A percentile compares a stretch with the other conserved stretches of the same genome.
Evolutionary conservation across 2,329 filamentous ascomycete genomes (phyloP).

Genomic region (Ascochyta lentis): DNA sequence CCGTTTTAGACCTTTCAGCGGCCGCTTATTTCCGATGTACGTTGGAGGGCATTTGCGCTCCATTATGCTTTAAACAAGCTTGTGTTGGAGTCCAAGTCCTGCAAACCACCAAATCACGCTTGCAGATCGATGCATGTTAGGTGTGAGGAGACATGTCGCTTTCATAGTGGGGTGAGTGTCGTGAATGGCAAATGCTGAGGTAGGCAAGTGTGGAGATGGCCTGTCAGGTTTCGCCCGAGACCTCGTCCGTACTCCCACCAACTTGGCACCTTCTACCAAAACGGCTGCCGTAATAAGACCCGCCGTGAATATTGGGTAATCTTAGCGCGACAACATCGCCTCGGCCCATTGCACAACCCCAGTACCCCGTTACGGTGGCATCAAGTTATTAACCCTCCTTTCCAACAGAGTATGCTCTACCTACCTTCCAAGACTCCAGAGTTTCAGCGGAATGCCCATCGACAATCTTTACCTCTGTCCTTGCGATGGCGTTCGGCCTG

Average conservation of each 20-base stretch:
- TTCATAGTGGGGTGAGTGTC: slow-evolving; percentile 43
- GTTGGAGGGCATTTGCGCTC: slow-evolving; percentile 20
- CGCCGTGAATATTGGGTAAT: slow-evolving; percentile 3
- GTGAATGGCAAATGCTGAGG: slow-evolving; percentile 35
- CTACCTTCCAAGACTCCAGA: neutral
- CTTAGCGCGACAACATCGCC: slow-evolving; percentile 2
- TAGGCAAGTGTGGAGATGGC: slow-evolving; percentile 24
- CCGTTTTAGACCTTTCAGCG: slow-evolving; percentile 36
- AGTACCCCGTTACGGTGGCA: neutral
- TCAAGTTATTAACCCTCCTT: neutral
- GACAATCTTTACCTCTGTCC: neutral
- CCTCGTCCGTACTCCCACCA: slow-evolving; percentile 35
- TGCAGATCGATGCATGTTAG: slow-evolving; percentile 24
- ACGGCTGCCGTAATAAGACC: slow-evolving; percentile 1
- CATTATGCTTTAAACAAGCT: slow-evolving; percentile 19
- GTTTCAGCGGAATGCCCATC: neutral
- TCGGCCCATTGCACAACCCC: neutral
- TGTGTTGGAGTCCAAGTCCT: neutral
- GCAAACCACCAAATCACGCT: slow-evolving; percentile 5
- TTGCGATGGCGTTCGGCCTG: slow-evolving; percentile 5
- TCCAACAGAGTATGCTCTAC: neutral
- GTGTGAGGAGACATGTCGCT: slow-evolving; percentile 33
- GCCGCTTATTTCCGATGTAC: slow-evolving; percentile 32
- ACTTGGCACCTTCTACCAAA: slow-evolving; percentile 4
- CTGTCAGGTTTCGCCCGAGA: slow-evolving; percentile 32